Evolutionary conservation across 352 stramenopile genomes (phyloP).

Genomic region (Aphanomyces cochlioides): DNA sequence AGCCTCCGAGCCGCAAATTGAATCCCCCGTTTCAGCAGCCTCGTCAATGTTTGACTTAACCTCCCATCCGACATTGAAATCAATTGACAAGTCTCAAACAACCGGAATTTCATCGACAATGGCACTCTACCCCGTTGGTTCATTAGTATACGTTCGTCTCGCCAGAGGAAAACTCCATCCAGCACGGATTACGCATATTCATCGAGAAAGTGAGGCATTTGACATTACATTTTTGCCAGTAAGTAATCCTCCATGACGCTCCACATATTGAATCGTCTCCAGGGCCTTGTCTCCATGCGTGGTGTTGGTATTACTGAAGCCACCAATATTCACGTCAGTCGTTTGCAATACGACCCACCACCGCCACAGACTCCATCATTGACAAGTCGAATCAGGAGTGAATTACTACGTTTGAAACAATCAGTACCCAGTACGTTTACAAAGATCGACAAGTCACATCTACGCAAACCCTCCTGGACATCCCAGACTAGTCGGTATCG

Average conservation of each 20-base stretch:
- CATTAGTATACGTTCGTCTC: constrained; percentile 19
- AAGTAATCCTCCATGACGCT: neutral
- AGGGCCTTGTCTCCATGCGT: constrained; percentile 25
- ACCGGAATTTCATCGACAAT: constrained; percentile 17
- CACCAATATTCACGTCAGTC: constrained; percentile 13
- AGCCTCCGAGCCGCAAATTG: neutral
- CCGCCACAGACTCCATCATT: neutral
- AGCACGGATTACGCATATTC: constrained; percentile 6
- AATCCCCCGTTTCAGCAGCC: neutral
- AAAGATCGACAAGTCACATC: neutral
- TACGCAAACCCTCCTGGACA: neutral
- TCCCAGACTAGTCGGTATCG: neutral
- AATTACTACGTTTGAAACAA: neutral
- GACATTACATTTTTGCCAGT: constrained; percentile 23
- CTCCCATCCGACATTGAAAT: neutral
- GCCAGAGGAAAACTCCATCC: constrained; percentile 12
- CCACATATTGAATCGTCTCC: neutral
- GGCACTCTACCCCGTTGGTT: constrained; percentile 20
- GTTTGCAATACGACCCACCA: neutral
- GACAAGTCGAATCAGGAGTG: neutral
- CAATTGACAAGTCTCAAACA: neutral
- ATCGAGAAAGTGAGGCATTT: neutral
- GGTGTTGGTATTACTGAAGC: constrained; percentile 25
- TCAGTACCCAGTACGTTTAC: neutral
- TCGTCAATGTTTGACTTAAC: neutral